phyloP scores from a whole-genome alignment of 2,329 filamentous ascomycete genomes.

The Escovopsis sp. region DNA sequence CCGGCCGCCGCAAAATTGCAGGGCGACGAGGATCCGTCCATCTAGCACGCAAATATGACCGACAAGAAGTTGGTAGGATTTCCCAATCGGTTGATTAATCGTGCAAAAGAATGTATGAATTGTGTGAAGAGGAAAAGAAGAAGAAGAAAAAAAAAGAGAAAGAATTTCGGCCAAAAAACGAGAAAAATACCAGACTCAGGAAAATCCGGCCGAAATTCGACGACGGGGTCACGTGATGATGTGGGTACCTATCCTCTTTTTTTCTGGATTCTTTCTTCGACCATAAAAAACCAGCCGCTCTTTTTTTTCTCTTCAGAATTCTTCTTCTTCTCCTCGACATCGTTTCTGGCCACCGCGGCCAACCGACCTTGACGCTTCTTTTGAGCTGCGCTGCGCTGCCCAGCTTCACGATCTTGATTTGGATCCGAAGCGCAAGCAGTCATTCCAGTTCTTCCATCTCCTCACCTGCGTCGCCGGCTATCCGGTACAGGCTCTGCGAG shows the following conservation, averaged over 20 bases:
- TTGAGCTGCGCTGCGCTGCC: too few relatives aligned
- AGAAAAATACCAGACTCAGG: too few relatives aligned
- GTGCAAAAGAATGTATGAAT: slow-evolving; percentile 28
- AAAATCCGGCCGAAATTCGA: background rate
- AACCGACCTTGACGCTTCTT: too few relatives aligned
- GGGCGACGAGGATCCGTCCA: slow-evolving; percentile 18
- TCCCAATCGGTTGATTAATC: slow-evolving; percentile 45
- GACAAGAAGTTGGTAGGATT: slow-evolving; percentile 31
- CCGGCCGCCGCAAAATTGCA: slow-evolving; percentile 10
- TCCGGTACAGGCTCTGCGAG: too few relatives aligned
- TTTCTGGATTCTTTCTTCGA: background rate
- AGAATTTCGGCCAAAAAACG: too few relatives aligned
- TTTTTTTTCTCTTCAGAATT: slow-evolving; percentile 2
- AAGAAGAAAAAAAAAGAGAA: slow-evolving; percentile 8
- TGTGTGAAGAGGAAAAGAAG: slow-evolving; percentile 26
- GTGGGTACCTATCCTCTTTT: too few relatives aligned
- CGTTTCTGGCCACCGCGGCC: slow-evolving; percentile 1
- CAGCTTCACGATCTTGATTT: too few relatives aligned
- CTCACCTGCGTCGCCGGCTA: too few relatives aligned
- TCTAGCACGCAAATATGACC: slow-evolving; percentile 50
- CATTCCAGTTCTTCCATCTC: too few relatives aligned
- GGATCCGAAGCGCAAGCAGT: too few relatives aligned
- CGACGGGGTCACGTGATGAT: slow-evolving; percentile 13
- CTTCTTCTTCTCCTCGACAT: slow-evolving; percentile 3
- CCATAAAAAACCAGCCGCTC: background rate